Evolutionary conservation across 2,329 filamentous ascomycete genomes (phyloP), one percentile per base, ranked within the genome.

Genomic region (Hypoxylon sp.): DNA sequence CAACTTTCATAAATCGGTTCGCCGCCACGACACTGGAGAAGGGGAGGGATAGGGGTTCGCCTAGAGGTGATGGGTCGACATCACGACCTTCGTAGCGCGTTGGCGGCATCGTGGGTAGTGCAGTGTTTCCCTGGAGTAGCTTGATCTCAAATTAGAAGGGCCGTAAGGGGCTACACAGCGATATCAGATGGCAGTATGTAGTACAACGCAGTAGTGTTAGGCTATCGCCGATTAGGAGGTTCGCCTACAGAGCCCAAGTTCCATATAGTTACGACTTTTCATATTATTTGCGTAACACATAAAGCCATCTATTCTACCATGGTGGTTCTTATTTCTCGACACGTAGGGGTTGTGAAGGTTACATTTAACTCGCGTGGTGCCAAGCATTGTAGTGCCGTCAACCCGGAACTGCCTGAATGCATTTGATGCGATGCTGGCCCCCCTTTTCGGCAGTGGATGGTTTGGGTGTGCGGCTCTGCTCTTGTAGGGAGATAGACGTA

Each of bases 1-100:
- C 85, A 3, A 80, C 86, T 75, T 89, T 89, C 69, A 89, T 75
- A 75, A 88, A 87, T 32, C 86, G 80, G 74, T 89, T 89, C 2
- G 81, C 82, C 2, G 85, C 86, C 7, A 82, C 84, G 60, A 78
- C 82, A 65, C 82, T 80, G 42, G 83, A 82, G 75, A 82, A 82
- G 15, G 76, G 67, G 64, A 81, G 82, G 10, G 76, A 64, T 39
- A 83, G 74, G 1, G 80, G 78, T 31, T 59, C 35, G 11, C 55
- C 52, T 27, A 72, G 48, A 0, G 65, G 65, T 10, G 58, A 31
- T 10, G 68, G 50, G 59, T 68, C 65, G 24, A 66, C 68, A 35
- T 65, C 65, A 1, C 56, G 68, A 32, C 65, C 29, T 4, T 59
- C 32, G 48, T 70, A 70, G 52, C 68, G 68, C 13, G 68, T 70